Evolutionary conservation across 805 yeast genomes (phyloP), one percentile per base, ranked within the genome.

Genomic region (Candida ponderosae): DNA sequence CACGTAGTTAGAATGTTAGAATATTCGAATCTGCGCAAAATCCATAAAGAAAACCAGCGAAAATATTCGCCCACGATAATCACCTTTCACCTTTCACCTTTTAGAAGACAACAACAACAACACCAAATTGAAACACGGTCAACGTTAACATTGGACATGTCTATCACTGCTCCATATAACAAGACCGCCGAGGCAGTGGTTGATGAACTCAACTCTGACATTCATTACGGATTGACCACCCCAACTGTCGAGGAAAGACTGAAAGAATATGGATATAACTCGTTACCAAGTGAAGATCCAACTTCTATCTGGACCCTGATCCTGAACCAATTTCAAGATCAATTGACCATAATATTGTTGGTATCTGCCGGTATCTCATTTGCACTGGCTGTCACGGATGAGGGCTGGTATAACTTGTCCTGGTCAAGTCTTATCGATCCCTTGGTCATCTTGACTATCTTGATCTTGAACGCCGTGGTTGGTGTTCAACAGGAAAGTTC

Each of bases 401-500:
- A 51, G 23, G 63, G 53, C 4, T 24, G 28, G 28, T 14, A 24
- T 13, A 52, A 54, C 23, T 51, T 59, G 16, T 52, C 62, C 8
- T 53, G 55, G 54, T 39, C 56, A 11, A 52, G 57, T 15, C 47
- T 60, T 42, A 54, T 60, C 14, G 65, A 60, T 36, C 65, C 62
- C 11, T 45, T 58, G 10, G 76, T 71, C 13, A 71, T 71, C 47
- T 66, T 63, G 6, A 56, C 62, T 32, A 74, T 71, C 30, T 63
- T 71, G 5, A 51, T 62, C 5, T 55, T 71, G 27, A 71, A 71
- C 41, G 69, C 74, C 26, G 48, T 60, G 9, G 72, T 71, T 16
- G 76, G 76, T 15, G 72, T 70, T 29, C 59, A 68, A 28, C 76
- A 71, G 47, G 76, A 71, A 46, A 53, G 62, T 16, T 63, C 68